Base-by-base conservation (phyloP, 768 basidiomycete genomes). In the Rhodotorula paludigena region DNA sequence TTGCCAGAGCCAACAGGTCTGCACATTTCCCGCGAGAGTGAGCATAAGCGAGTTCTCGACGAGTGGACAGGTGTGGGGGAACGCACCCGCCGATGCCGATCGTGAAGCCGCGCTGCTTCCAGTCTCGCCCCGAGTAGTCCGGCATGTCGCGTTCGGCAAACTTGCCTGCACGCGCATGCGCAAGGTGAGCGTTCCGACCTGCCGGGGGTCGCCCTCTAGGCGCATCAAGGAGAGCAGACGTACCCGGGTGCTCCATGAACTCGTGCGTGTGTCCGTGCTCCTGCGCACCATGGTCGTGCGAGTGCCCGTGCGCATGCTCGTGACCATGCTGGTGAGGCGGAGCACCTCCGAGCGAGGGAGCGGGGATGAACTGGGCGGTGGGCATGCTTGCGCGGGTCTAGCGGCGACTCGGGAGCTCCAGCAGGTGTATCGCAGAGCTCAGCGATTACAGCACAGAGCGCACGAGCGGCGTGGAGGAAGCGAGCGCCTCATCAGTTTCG, bases 1-100 rank as follows among this genome's bases (percentile, higher is more conserved):
- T 99, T 98, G 6, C 94, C 94, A 4, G 93, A 96, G 16, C 93
- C 93, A n/a, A 98, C 93, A 3, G 93, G 93, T 0, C 93, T 96
- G 70, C 6, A 44, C n/a, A n/a, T n/a, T n/a, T n/a, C n/a, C n/a
- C 20, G 38, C 9, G 35, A 5, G 48, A 6, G n/a, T 15, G 41
- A 25, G 38, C 10, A 28, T n/a, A 30, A 38, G 61, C 41, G 33
- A 3, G 35, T 23, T 12, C 8, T 16, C 38, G n/a, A 5, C 2
- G 38, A 10, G 33, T 21, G 36, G 12, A 30, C 21, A 30, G n/a
- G 12, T 25, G 35, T 32, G 3, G 25, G 7, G 20, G 28, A 38
- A 79, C 87, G 55, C 75, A 93, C 93, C 93, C 93, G 75, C 94
- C 94, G 62, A 98, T 97, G n/a, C 94, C 94, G 66, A 99, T 82